phyloP scores from a whole-genome alignment of 768 basidiomycete species.

The Coprinopsis cinerea region DNA sequence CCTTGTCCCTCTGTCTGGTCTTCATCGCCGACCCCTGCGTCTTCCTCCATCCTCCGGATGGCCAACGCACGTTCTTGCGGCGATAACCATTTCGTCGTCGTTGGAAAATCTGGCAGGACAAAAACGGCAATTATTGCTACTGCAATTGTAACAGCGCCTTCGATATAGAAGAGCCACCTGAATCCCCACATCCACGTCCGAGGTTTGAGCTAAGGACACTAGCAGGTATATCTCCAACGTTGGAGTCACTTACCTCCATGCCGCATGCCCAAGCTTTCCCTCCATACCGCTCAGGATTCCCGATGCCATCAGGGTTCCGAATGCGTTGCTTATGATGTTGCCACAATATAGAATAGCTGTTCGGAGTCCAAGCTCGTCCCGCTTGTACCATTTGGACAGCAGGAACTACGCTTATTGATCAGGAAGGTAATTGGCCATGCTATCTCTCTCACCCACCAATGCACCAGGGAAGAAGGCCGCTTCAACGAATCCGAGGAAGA shows the following conservation, averaged over 20 bases:
- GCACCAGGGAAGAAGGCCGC: conserved; percentile 72
- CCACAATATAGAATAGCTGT: conserved; percentile 72
- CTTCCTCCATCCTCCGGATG: conserved; percentile 60
- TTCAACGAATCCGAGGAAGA: conserved; percentile 68
- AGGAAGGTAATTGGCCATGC: conserved; percentile 2
- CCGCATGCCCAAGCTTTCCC: conserved; percentile 64
- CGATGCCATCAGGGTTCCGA: conserved; percentile 77
- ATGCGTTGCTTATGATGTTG: conserved; percentile 78
- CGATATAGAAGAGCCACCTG: conserved; percentile 77
- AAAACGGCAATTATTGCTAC: conserved; percentile 52
- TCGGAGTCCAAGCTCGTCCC: conserved; percentile 65
- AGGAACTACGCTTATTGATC: conserved; percentile 35
- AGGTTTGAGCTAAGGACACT: neutral
- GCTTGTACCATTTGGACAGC: conserved; percentile 76
- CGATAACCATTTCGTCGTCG: conserved; percentile 58
- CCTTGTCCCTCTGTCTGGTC: conserved; percentile 32
- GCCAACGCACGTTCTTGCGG: conserved; percentile 57
- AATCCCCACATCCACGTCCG: no score
- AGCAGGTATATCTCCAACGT: neutral
- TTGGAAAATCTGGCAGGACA: conserved; percentile 79
- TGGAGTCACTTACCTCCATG: conserved; percentile 58
- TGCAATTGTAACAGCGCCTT: conserved; percentile 59
- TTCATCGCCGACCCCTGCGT: conserved; percentile 46
- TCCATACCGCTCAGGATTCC: conserved; percentile 74
- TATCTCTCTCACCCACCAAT: conserved; percentile 23